Percentiles rank a stretch among this genome's conserved stretches.
These are phyloP conservation scores for Aspergillus bertholletiae DNA, from an alignment of 495 filamentous ascomycete species.

Conservation along the genomic window DNA sequence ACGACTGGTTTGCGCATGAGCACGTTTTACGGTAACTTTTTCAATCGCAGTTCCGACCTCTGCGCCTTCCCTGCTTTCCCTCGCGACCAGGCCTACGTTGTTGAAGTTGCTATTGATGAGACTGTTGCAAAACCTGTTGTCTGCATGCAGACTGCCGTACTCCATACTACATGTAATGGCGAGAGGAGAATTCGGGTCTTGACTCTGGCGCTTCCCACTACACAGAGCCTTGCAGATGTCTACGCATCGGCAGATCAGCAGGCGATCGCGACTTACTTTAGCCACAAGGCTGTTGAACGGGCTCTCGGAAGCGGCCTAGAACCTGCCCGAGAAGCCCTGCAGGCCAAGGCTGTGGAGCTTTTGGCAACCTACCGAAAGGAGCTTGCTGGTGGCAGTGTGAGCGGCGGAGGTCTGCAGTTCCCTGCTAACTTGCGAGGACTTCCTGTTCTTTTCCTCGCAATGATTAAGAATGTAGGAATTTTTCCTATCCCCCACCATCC, in stretches of 20 bases:
- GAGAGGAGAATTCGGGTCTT: conserved; percentile 91
- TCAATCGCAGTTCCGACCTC: conserved; percentile 94
- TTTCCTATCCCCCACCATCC: neutral
- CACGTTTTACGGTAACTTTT: conserved; percentile 99
- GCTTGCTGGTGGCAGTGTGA: conserved; percentile 91
- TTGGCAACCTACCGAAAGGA: conserved; percentile 96
- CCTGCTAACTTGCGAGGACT: conserved; percentile 85
- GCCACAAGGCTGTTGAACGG: conserved; percentile 94
- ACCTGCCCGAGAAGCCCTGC: conserved; percentile 82
- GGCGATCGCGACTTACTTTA: conserved; percentile 90
- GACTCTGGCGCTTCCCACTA: conserved; percentile 90
- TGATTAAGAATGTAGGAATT: conserved; percentile 83
- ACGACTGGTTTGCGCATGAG: conserved; percentile 95
- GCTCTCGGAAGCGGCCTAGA: conserved; percentile 83
- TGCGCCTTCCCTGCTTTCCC: conserved; percentile 98
- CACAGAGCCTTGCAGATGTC: conserved; percentile 80
- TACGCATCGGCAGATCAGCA: conserved; percentile 94
- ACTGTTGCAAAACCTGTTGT: conserved; percentile 88
- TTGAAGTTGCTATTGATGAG: conserved; percentile 98
- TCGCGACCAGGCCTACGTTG: conserved; percentile 95
- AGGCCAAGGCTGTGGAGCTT: conserved; percentile 88
- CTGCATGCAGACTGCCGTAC: conserved; percentile 92
- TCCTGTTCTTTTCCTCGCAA: conserved; percentile 83
- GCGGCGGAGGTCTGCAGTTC: conserved; percentile 88
- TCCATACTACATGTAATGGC: conserved; percentile 97